These are phyloP conservation scores for Neolecta irregularis DNA, from an alignment of 1,139 yeast species.

Conservation along the genomic window DNA sequence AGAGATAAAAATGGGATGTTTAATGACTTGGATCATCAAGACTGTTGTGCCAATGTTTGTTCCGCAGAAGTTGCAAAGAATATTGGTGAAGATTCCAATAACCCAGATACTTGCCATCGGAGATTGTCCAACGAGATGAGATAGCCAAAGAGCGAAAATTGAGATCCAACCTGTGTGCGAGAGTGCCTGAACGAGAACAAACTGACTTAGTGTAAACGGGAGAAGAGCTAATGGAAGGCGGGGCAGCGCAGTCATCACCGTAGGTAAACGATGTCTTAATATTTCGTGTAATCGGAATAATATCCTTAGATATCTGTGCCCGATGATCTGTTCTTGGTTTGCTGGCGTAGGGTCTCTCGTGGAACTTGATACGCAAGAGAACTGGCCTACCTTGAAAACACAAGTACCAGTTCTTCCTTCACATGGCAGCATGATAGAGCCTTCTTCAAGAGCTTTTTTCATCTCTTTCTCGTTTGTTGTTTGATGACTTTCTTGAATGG, in stretches of 20 bases:
- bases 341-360: no score
- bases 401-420: not conserved
- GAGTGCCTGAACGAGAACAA: conserved; percentile 11
- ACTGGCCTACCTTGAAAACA: not conserved
- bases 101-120: conserved; percentile 8
- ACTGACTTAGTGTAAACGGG: conserved; percentile 9
- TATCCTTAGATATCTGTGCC: not conserved
- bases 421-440: not conserved
- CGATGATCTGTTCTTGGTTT: no score
- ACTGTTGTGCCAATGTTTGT: conserved; percentile 10
- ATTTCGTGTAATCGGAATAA: not conserved
- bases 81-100: conserved; percentile 7
- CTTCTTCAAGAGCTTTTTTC: not conserved
- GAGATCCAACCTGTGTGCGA: conserved; percentile 10
- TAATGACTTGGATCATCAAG: conserved; percentile 8
- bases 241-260: conserved; percentile 6
- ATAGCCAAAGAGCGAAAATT: conserved; percentile 9
- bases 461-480: not conserved
- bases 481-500: no score
- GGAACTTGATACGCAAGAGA: no score
- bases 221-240: conserved; percentile 10
- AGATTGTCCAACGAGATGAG: conserved; percentile 1
- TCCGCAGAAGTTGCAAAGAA: conserved; percentile 10
- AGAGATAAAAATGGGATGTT: conserved; percentile 1
- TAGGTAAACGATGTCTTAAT: conserved; percentile 4